Conservation (phyloP, 768 basidiomycete genomes). For the Tricholoma sp. region DNA sequence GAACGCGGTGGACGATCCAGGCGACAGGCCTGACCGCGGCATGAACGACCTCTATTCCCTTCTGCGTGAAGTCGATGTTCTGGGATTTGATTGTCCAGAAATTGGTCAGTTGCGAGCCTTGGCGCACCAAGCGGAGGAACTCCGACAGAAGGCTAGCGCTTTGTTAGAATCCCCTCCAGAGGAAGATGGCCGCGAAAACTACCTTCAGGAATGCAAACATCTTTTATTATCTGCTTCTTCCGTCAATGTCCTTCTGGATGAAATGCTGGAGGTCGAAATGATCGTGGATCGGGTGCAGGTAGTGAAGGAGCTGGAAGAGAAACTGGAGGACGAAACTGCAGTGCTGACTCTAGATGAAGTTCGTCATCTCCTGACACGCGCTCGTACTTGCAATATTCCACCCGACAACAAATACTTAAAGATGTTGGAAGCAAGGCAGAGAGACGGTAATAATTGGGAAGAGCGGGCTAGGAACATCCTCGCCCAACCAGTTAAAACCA, state of each 20-base stretch:
- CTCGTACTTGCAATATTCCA: constrained; percentile 60
- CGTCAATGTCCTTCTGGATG: constrained; percentile 79
- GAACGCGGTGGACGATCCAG: constrained; percentile 44
- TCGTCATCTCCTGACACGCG: constrained; percentile 64
- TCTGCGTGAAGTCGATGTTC: constrained; percentile 62
- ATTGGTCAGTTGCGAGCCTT: constrained; percentile 50
- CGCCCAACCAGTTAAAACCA: constrained; percentile 63
- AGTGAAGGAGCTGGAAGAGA: constrained; percentile 68
- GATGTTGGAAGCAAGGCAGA: constrained; percentile 57
- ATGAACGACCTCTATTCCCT: constrained; percentile 67
- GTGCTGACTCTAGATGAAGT: constrained; percentile 72
- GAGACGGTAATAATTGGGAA: constrained; percentile 75
- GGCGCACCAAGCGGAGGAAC: constrained; percentile 60
- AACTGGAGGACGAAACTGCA: constrained; percentile 55
- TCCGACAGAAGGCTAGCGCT: constrained; percentile 46
- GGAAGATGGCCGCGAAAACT: constrained; percentile 46
- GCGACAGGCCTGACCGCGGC: constrained; percentile 66
- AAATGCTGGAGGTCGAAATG: constrained; percentile 71
- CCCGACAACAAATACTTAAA: constrained; percentile 60
- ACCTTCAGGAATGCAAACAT: constrained; percentile 65
- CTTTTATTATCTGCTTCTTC: constrained; percentile 67
- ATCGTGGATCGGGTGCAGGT: constrained; percentile 79
- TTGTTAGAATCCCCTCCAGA: constrained; percentile 42
- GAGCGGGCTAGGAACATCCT: constrained; percentile 60
- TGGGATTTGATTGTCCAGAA: constrained; percentile 85